phyloP scores from a whole-genome alignment of 108 stramenopile species.

The Mediolabrus comicus region DNA sequence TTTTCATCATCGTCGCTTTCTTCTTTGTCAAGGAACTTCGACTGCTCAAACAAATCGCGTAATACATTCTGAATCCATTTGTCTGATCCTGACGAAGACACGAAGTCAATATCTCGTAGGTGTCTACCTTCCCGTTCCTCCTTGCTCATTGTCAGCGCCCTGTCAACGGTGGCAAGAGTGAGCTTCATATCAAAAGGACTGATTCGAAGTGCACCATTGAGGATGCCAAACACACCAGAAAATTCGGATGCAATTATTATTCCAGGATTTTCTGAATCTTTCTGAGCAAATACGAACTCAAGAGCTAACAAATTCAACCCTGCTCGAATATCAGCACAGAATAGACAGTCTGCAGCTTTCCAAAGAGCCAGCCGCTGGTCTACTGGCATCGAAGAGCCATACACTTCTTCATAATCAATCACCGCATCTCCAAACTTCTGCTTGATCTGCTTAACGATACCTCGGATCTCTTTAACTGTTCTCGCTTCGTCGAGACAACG shows the following conservation, averaged over 20 bases:
- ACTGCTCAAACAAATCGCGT: conserved; percentile 38
- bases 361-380: conserved; percentile 56
- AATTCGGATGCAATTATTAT: conserved; percentile 81
- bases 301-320: conserved; percentile 75
- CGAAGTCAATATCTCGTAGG: conserved; percentile 70
- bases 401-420: conserved; percentile 60
- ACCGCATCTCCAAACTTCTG: conserved; percentile 47
- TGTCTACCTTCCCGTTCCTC: conserved; percentile 50
- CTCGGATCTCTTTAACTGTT: conserved; percentile 32
- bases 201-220: conserved; percentile 74
- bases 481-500: conserved; percentile 54
- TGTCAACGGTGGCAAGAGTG: conserved; percentile 54
- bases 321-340: conserved; percentile 56
- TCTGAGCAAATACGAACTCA: conserved; percentile 68
- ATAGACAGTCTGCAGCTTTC: conserved; percentile 45
- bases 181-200: conserved; percentile 72
- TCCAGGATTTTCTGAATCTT: conserved; percentile 39
- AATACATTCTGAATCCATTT: conserved; percentile 77
- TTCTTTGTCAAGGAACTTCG: conserved; percentile 4
- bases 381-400: conserved; percentile 25
- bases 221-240: conserved; percentile 64
- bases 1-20: not conserved
- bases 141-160: conserved; percentile 59
- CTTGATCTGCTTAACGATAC: conserved; percentile 41
- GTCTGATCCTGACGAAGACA: conserved; percentile 60